A percentile compares a stretch with the other conserved stretches of the same genome.
These are phyloP conservation scores for Waltergamsia citrina DNA, from an alignment of 2,329 filamentous ascomycete species.

Conservation along the genomic window DNA sequence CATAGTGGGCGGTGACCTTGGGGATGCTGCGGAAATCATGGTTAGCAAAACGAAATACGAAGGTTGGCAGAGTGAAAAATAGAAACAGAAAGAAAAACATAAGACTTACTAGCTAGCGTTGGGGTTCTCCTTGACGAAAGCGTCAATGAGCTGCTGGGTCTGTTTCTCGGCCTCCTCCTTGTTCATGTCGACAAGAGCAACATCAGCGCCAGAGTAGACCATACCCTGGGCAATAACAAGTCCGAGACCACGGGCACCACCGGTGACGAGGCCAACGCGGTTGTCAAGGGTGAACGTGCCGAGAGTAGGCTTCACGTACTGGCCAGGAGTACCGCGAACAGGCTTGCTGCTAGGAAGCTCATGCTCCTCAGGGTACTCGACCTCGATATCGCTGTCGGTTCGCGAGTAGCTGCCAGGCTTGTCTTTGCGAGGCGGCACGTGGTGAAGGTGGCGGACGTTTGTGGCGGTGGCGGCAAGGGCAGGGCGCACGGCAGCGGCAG, in stretches of 20 bases:
- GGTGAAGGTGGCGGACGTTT: slow-evolving; percentile 23
- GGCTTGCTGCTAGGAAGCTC: slow-evolving; percentile 63
- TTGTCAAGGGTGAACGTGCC: slow-evolving; percentile 80
- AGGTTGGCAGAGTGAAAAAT: neutral
- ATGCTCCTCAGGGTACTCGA: slow-evolving; percentile 68
- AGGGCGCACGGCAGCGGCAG: slow-evolving; percentile 9
- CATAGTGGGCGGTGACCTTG: slow-evolving; percentile 81
- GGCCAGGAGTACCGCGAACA: slow-evolving; percentile 66
- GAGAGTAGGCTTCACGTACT: slow-evolving; percentile 77
- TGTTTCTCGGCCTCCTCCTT: slow-evolving; percentile 77
- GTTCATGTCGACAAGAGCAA: slow-evolving; percentile 92
- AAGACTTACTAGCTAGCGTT: slow-evolving; percentile 52
- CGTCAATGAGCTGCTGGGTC: slow-evolving; percentile 61
- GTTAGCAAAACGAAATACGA: neutral
- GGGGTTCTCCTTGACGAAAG: slow-evolving; percentile 73
- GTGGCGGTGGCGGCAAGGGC: slow-evolving; percentile 12
- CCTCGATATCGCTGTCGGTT: slow-evolving; percentile 68
- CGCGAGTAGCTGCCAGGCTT: slow-evolving; percentile 61
- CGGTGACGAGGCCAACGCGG: slow-evolving; percentile 77
- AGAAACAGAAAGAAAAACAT: neutral
- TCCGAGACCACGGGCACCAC: slow-evolving; percentile 80
- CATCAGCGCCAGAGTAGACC: slow-evolving; percentile 76
- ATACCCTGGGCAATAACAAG: slow-evolving; percentile 90
- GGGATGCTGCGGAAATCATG: slow-evolving; percentile 44
- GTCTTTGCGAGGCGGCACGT: slow-evolving; percentile 21